Evolutionary conservation across 345 rosid genomes (phyloP).

Genomic region (Toxicodendron radicans): DNA sequence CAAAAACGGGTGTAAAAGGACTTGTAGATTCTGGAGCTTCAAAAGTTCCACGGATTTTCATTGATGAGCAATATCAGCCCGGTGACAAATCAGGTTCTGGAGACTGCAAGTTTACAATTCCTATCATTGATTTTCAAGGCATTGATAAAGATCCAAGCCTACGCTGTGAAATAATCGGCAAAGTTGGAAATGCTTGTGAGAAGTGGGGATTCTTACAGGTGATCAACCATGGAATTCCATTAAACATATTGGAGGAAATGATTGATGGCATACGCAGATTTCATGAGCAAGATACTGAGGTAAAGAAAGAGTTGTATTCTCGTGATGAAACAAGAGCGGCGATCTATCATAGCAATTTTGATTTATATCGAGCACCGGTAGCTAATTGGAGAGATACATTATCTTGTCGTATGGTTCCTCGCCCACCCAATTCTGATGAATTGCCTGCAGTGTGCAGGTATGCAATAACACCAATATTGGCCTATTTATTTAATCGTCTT

Average conservation of each 20-base stretch:
- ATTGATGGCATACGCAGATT: constrained; percentile 36
- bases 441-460: constrained; percentile 54
- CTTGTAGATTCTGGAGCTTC: constrained; percentile 38
- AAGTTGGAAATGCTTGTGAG: constrained; percentile 36
- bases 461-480: neutral
- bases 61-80: constrained; percentile 13
- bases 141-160: constrained; percentile 2
- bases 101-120: constrained; percentile 18
- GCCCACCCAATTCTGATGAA: constrained; percentile 39
- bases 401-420: constrained; percentile 37
- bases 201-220: constrained; percentile 52
- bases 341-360: constrained; percentile 38
- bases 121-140: constrained; percentile 41
- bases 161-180: constrained; percentile 20
- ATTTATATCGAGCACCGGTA: constrained; percentile 27
- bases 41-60: constrained; percentile 36
- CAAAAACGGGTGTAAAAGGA: constrained; percentile 42
- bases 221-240: constrained; percentile 48
- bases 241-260: constrained; percentile 28
- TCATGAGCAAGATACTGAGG: constrained; percentile 37
- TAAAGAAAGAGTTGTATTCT: constrained; percentile 38
- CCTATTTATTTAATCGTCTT: no score
- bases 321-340: constrained; percentile 27
- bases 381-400: constrained; percentile 53
- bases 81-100: neutral